Conservation (phyloP, 2,329 filamentous ascomycete genomes). For the Cladosporium sp. region DNA sequence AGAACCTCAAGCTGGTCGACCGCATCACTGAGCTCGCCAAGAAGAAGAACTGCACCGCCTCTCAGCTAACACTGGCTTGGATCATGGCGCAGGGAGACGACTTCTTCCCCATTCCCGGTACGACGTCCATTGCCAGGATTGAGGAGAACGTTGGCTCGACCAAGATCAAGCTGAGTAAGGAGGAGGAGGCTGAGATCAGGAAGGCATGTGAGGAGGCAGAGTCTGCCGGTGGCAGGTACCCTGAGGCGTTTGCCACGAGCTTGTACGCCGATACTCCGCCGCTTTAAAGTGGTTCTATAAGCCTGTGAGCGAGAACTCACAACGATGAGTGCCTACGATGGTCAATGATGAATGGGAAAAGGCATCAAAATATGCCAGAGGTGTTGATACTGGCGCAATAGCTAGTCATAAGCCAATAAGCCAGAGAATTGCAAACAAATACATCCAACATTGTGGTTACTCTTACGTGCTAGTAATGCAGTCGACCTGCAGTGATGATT, state of each 20-base stretch:
- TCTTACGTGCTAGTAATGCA: too few species aligned
- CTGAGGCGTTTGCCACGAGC: slow-evolving; percentile 27
- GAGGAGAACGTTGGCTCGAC: slow-evolving; percentile 42
- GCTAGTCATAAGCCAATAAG: too few species aligned
- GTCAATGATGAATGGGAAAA: too few species aligned
- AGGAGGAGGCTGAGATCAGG: slow-evolving; percentile 36
- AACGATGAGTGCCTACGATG: too few species aligned
- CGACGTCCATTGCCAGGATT: slow-evolving; percentile 44
- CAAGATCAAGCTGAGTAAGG: slow-evolving; percentile 32
- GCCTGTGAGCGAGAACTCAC: too few species aligned
- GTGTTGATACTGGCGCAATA: too few species aligned
- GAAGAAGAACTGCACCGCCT: slow-evolving; percentile 52
- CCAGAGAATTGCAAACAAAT: too few species aligned
- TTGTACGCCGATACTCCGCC: slow-evolving; percentile 8
- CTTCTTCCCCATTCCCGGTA: slow-evolving; percentile 54
- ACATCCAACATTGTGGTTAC: too few species aligned
- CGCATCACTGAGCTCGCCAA: slow-evolving; percentile 47
- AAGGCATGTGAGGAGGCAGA: slow-evolving; percentile 32
- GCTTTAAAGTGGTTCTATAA: neutral
- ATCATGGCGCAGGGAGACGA: slow-evolving; percentile 54
- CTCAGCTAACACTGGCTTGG: slow-evolving; percentile 62
- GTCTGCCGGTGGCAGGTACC: slow-evolving; percentile 36
- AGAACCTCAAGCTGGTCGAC: slow-evolving; percentile 54
- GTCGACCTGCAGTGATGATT: too few species aligned
- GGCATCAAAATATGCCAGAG: too few species aligned